A percentile compares a stretch with the other conserved stretches of the same genome.
Evolutionary conservation across 169 alveolate species (phyloP).

Genomic region (Plasmodium gaboni): DNA sequence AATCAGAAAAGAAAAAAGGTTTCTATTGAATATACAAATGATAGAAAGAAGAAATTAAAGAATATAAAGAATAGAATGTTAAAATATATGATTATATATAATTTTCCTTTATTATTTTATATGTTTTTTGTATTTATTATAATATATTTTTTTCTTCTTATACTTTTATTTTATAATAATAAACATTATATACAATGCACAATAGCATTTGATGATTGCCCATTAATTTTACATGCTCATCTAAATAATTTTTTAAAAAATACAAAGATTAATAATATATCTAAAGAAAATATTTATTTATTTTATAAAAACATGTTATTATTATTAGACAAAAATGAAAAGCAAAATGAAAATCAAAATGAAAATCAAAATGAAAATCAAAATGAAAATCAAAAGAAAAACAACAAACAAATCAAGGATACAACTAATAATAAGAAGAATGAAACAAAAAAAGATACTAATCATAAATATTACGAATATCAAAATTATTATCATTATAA

Average conservation of each 20-base stretch:
- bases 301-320: slow-evolving; percentile 6
- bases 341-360: background rate
- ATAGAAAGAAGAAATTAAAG: slow-evolving; percentile 9
- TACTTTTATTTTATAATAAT: slow-evolving; percentile 16
- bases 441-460: too few relatives aligned
- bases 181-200: slow-evolving; percentile 28
- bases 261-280: slow-evolving; percentile 9
- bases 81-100: slow-evolving; percentile 5
- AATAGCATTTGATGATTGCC: slow-evolving; percentile 37
- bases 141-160: background rate
- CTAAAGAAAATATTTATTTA: slow-evolving; percentile 18
- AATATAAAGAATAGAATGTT: slow-evolving; percentile 34
- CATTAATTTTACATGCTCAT: slow-evolving; percentile 26
- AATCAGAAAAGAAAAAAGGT: background rate
- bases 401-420: background rate
- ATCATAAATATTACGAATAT: too few relatives aligned
- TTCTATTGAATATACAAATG: slow-evolving; percentile 36
- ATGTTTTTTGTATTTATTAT: background rate
- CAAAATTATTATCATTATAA: too few relatives aligned
- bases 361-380: background rate
- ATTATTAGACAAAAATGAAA: background rate
- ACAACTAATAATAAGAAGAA: background rate
- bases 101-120: slow-evolving; percentile 11
- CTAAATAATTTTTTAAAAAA: slow-evolving; percentile 9
- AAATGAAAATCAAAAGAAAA: too few relatives aligned